Base-by-base conservation (phyloP, 768 basidiomycete species). In the Russula sp. region DNA sequence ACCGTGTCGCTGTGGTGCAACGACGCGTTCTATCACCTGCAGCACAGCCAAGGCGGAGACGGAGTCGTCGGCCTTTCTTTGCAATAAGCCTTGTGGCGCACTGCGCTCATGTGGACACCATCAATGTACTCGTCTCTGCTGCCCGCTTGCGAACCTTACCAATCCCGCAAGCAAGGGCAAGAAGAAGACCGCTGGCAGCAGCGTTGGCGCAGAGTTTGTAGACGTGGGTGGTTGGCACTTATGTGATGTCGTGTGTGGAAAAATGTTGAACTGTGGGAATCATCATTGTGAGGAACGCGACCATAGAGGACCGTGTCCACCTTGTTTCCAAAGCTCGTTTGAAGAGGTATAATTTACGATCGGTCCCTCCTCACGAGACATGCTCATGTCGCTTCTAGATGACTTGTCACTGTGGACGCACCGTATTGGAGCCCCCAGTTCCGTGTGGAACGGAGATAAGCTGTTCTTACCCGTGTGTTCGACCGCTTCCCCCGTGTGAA, bases 1-100 rank as follows among this genome's bases (percentile, higher is more conserved):
- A 7, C 88, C 90, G 3, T 99, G 97, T 71, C 81, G 97, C 35
- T 98, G 97, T 64, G 95, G 94, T 0, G 77, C 82, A 18, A 87
- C 84, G 2, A 85, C 78, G 22, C 74, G 86, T 14, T 72, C 76
- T 3, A 69, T 82, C 0, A 72, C 68, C 1, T 98, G 95, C 70
- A 74, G 74, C 64, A 76, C 75, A 51, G 71, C 78, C 14, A 73
- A 74, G 47, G 71, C 69, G 32, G 77, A 72, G 3, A 62, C 62
- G 0, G 71, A 73, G 1, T 52, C 69, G 56, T 74, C 72, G 2
- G 87, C 91, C 59, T 79, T 94, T 45, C 72, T 88, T 1, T 98
- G 97, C 72, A 87, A 93, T 59, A 81, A 83, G 36, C 82, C 85
- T 1, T 99, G 97, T 70, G 75, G 76, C 20, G 89, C 86, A 0